Base-by-base conservation (phyloP, 2,329 filamentous ascomycete genomes). In the Elsinoe australis region DNA sequence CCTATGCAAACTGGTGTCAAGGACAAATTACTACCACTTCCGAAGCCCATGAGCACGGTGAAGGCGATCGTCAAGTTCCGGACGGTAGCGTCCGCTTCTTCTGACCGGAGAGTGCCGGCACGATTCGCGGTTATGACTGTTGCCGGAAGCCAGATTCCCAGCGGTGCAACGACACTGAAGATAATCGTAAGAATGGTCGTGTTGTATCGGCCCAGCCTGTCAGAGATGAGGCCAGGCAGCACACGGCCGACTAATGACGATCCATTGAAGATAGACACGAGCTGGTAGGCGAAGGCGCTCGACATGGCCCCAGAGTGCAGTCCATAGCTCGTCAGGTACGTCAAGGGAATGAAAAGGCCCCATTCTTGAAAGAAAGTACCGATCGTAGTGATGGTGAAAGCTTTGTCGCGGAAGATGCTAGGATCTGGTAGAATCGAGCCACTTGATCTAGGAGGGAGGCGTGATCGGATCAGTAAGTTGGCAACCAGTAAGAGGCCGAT, bases 151-250 rank as follows among this genome's bases (percentile, higher is more conserved):
- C 87, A 94, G 3, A 94, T 69, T 26, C 74, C 82, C 19, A 87
- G 69, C 35, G 79, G 82, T 2, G 78, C 77, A 4, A 85, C 66
- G 21, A 86, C 62, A 56, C 76, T 80, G 22, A 79, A 58, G 1
- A 75, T 63, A 8, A 83, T 72, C 0, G 82, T 80, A 14, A 79
- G 65, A 53, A 92, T 79, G 65, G 87, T 84, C 21, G 78, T 78
- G 59, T 94, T 94, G 69, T 85, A 92, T 0, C 85, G 76, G 0
- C 88, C 88, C n/a, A 88, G 68, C 31, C 73, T 73, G 61, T 94
- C 88, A 1, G 85, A 80, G 54, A 83, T 75, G 61, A 82, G 83
- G 0, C 87, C 87, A 0, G 87, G 85, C 2, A 88, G 67, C 55
- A 77, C 78, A 29, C 88, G 79, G 2, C 88, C 87, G n/a, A 90